Base-by-base conservation (phyloP, 441 rosid genomes). In the Eutrema salsugineum region DNA sequence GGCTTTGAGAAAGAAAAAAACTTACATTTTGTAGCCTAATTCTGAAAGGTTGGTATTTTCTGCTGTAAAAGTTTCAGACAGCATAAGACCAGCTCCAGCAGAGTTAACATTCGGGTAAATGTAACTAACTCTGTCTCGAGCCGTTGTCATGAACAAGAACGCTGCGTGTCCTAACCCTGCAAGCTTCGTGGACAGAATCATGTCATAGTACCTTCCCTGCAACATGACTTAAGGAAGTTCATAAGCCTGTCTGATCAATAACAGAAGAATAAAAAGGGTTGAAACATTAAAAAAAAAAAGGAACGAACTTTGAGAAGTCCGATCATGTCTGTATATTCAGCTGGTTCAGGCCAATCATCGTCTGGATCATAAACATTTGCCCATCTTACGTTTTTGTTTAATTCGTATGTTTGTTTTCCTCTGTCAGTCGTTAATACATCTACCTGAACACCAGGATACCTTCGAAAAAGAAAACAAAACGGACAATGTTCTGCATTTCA, bases 351-450 rank as follows among this genome's bases (percentile, higher is more conserved):
- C 83, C 86, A 93, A 56, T 88, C 78, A 65, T 88, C 94, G 44
- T 91, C 99, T 35, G 73, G 87, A 71, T 94, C 97, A 73, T 88
- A 94, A 38, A 19, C 96, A 78, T 79, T 73, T 27, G 97, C 97
- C 97, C 97, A 94, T 59, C 97, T 88, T 70, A 94, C 97, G 72
- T 88, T 91, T 88, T 94, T 94, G 79, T 91, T 94, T 83, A 94
- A 51, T 79, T 90, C 97, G 28, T 79, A 86, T 24, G 97, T 86
- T 83, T 94, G 99, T 75, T 94, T 94, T 60, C 99, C 99, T 82
- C 99, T 87, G 0, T 79, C 81, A 11, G 97, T 77, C 9, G 97
- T 80, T 36, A 94, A 35, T 12, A 90, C 74, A 76, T 91, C 97
- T 14, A 94, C 79, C 71, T 83, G 96, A 74, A 88, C 96, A 56